phyloP scores from a whole-genome alignment of 1,139 yeast genomes.

The Blastobotrys malaysiensis region DNA sequence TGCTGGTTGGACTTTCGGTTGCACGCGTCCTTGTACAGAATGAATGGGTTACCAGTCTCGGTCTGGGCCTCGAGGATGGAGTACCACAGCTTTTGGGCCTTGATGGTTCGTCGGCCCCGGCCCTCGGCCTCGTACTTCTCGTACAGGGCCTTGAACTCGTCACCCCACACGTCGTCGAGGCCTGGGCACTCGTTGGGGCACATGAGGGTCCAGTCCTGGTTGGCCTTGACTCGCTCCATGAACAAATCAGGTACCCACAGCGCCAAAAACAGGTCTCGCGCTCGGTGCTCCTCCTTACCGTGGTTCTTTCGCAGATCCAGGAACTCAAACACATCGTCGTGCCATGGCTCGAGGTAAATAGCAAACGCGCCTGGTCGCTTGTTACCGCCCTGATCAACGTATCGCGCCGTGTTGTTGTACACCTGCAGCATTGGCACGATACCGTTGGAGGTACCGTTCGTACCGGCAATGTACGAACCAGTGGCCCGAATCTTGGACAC shows the following conservation, averaged over 20 bases:
- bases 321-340: slow-evolving; percentile 77
- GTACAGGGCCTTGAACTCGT: slow-evolving; percentile 68
- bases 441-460: slow-evolving; percentile 86
- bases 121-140: slow-evolving; percentile 67
- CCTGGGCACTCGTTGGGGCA: slow-evolving; percentile 90
- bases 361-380: slow-evolving; percentile 95
- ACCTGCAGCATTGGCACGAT: slow-evolving; percentile 87
- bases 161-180: slow-evolving; percentile 72
- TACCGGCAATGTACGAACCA: slow-evolving; percentile 83
- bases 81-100: slow-evolving; percentile 87
- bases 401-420: slow-evolving; percentile 85
- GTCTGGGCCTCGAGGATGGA: slow-evolving; percentile 84
- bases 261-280: slow-evolving; percentile 87
- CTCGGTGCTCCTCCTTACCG: slow-evolving; percentile 87
- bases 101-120: slow-evolving; percentile 63
- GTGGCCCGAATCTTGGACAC: slow-evolving; percentile 79
- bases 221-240: slow-evolving; percentile 79
- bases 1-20: slow-evolving; percentile 78
- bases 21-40: slow-evolving; percentile 86
- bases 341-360: slow-evolving; percentile 88
- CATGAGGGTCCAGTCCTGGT: slow-evolving; percentile 78
- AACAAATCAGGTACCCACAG: slow-evolving; percentile 87
- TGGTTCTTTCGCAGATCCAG: slow-evolving; percentile 82
- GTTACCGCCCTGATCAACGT: slow-evolving; percentile 92
- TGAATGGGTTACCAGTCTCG: slow-evolving; percentile 90